phyloP scores from a whole-genome alignment of 1,284 basidiomycete genomes.

The Ganoderma lingzhi region DNA sequence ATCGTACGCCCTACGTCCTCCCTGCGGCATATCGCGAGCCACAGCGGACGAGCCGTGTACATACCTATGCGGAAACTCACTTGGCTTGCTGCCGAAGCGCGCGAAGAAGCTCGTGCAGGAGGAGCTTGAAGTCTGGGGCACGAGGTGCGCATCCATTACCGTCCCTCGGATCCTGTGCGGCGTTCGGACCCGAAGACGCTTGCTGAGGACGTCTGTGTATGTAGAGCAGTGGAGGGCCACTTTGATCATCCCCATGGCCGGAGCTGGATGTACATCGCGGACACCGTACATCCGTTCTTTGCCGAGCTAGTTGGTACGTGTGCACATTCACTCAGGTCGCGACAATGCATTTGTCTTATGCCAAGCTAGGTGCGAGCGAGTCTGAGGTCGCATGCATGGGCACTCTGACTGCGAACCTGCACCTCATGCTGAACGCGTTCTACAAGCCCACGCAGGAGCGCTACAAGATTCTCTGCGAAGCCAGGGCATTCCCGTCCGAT shows the following conservation, averaged over 20 bases:
- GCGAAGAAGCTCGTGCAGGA: slow-evolving; percentile 80
- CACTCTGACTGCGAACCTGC: slow-evolving; percentile 93
- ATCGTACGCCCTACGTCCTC: slow-evolving; percentile 10
- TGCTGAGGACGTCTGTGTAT: slow-evolving; percentile 5
- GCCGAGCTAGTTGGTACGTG: slow-evolving; percentile 83
- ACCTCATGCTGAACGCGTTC: slow-evolving; percentile 94
- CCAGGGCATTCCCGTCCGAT: slow-evolving; percentile 95
- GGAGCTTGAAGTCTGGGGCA: slow-evolving; percentile 91
- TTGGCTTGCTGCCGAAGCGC: slow-evolving; percentile 84
- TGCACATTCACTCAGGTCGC: slow-evolving; percentile 13
- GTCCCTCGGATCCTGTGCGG: slow-evolving; percentile 17
- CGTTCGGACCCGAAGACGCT: slow-evolving; percentile 2
- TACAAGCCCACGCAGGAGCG: slow-evolving; percentile 87
- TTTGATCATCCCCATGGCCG: slow-evolving; percentile 87
- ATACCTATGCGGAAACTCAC: slow-evolving; percentile 97
- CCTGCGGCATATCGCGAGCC: slow-evolving; percentile 7
- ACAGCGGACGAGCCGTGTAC: slow-evolving; percentile 66
- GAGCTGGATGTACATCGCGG: slow-evolving; percentile 87
- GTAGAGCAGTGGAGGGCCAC: slow-evolving; percentile 91
- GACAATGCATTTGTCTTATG: background rate
- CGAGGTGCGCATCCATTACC: slow-evolving; percentile 58
- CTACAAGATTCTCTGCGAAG: slow-evolving; percentile 97
- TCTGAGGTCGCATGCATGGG: slow-evolving; percentile 95
- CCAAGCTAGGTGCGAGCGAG: slow-evolving; percentile 76
- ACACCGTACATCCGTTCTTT: slow-evolving; percentile 78